Evolutionary conservation across 768 basidiomycete genomes (phyloP).

Genomic region (Podaxis carcinomalis): DNA sequence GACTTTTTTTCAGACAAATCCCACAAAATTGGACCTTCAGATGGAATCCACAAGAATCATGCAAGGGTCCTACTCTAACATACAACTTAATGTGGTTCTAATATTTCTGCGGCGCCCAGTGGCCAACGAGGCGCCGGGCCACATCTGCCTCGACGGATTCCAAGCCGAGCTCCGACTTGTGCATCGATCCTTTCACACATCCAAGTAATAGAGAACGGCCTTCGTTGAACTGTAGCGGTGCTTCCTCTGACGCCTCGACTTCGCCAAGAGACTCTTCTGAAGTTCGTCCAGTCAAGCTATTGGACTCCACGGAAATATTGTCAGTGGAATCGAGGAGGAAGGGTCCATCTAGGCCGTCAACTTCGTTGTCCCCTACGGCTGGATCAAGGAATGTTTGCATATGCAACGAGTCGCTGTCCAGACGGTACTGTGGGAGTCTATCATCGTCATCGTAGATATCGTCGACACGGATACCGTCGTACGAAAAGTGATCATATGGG

Average conservation of each 20-base stretch:
- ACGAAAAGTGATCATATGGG: background rate
- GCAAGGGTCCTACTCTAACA: too few species aligned
- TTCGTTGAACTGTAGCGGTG: slow-evolving; percentile 6
- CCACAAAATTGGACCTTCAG: too few species aligned
- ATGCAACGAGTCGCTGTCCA: background rate
- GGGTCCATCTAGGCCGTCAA: background rate
- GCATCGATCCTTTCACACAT: background rate
- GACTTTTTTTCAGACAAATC: too few species aligned
- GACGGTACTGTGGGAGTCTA: background rate
- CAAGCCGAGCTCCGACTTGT: slow-evolving; percentile 19
- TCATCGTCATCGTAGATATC: background rate
- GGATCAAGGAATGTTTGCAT: background rate
- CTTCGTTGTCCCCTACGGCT: background rate
- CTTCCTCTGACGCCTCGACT: background rate
- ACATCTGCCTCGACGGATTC: slow-evolving; percentile 59
- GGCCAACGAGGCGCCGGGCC: slow-evolving; percentile 46
- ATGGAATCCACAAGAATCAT: too few species aligned
- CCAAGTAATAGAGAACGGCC: slow-evolving; percentile 4
- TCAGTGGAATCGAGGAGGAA: background rate
- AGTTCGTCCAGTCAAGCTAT: background rate
- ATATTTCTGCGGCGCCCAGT: slow-evolving; percentile 64
- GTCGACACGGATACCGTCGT: background rate
- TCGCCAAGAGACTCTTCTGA: slow-evolving; percentile 9
- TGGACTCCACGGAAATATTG: background rate
- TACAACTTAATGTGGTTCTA: slow-evolving; percentile 17